phyloP scores from a whole-genome alignment of 257 asterid species.

The Petunia secreta region DNA sequence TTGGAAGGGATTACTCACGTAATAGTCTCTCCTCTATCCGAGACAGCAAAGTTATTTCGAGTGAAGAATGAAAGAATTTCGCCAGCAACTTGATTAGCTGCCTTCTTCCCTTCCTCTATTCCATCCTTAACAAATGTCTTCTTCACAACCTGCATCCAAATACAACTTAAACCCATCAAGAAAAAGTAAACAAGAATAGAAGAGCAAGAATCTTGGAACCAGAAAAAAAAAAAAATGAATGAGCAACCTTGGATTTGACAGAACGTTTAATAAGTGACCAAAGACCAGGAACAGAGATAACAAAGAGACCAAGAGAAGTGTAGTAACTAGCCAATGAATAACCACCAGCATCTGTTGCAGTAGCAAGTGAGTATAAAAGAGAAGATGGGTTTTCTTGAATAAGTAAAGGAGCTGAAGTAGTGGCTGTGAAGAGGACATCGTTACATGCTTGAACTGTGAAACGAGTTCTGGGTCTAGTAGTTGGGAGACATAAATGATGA shows the following conservation, averaged over 20 bases:
- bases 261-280: conserved; percentile 99
- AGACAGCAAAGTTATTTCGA: conserved; percentile 75
- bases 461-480: neutral
- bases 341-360: conserved; percentile 56
- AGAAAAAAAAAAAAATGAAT: neutral
- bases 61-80: conserved; percentile 90
- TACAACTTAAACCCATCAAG: neutral
- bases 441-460: conserved; percentile 4
- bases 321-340: conserved; percentile 93
- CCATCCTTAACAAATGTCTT: conserved; percentile 75
- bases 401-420: conserved; percentile 35
- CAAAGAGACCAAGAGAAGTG: conserved; percentile 91
- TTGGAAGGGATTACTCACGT: conserved; percentile 55
- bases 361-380: conserved; percentile 60
- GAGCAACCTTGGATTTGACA: conserved; percentile 83
- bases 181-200: neutral
- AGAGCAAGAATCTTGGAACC: conserved; percentile 5
- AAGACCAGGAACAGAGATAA: conserved; percentile 95
- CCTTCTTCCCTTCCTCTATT: conserved; percentile 57
- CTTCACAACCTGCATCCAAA: conserved; percentile 69
- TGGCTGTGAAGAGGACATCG: conserved; percentile 10
- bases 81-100: conserved; percentile 79
- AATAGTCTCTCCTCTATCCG: conserved; percentile 84
- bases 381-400: conserved; percentile 50
- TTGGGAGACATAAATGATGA: conserved; percentile 9